Percentiles rank a stretch among this genome's conserved stretches.
Evolutionary conservation across 2,329 filamentous ascomycete species (phyloP).

Genomic region (Phoma sp.): DNA sequence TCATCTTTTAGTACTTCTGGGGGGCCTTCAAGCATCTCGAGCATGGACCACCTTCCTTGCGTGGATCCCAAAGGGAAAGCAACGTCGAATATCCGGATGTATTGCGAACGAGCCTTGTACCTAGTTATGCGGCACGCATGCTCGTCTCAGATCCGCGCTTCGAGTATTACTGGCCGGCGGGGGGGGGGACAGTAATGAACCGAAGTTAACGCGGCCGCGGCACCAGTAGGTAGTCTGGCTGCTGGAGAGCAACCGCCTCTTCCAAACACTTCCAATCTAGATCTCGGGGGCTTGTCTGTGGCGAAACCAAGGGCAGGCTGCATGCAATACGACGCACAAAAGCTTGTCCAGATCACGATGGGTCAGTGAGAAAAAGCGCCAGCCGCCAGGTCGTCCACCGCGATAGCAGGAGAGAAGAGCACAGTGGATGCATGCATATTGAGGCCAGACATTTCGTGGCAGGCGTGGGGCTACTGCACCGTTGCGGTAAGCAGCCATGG

Average conservation of each 20-base stretch:
- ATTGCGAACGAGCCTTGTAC: conserved; percentile 46
- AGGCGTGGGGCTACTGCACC: conserved; percentile 20
- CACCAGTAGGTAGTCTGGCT: conserved; percentile 29
- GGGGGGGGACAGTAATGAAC: conserved; percentile 34
- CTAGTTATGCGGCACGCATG: conserved; percentile 40
- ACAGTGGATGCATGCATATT: conserved; percentile 30
- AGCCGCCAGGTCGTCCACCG: conserved; percentile 25
- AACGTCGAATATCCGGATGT: conserved; percentile 46
- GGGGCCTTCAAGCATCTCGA: conserved; percentile 32
- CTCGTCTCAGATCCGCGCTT: conserved; percentile 35
- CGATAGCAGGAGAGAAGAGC: conserved; percentile 19
- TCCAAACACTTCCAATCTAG: conserved; percentile 35
- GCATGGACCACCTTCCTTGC: conserved; percentile 33
- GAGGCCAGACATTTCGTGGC: conserved; percentile 25
- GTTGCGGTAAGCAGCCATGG: conserved; percentile 24
- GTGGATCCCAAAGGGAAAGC: conserved; percentile 31
- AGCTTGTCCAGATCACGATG: conserved; percentile 20
- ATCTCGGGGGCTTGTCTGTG: conserved; percentile 36
- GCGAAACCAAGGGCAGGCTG: conserved; percentile 31
- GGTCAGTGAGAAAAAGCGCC: conserved; percentile 11
- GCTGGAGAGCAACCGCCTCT: conserved; percentile 29
- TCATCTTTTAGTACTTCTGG: conserved; percentile 46
- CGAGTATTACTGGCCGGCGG: conserved; percentile 39
- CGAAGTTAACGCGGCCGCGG: conserved; percentile 33
- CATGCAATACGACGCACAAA: conserved; percentile 17